Conservation (phyloP, 208 protist species). For the Crithidia brevicula region DNA sequence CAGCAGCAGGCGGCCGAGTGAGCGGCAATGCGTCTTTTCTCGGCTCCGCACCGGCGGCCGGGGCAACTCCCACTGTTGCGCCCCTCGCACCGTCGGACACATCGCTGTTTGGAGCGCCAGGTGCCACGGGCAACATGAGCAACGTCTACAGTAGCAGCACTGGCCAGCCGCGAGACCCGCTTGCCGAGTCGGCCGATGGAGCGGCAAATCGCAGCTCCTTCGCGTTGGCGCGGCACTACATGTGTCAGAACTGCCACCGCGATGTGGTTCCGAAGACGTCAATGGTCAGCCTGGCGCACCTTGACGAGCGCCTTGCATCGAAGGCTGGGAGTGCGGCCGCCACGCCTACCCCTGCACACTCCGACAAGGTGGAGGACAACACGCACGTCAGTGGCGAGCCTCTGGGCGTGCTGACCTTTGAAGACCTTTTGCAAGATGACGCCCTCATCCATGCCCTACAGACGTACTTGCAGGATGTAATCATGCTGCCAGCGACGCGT, state of each 20-base stretch:
- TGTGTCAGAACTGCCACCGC: constrained; percentile 26
- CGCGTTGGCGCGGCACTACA: constrained; percentile 15
- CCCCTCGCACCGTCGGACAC: constrained; percentile 1
- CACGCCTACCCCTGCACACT: not conserved
- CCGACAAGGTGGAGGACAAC: not conserved
- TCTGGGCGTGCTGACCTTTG: constrained; percentile 17
- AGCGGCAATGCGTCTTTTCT: constrained; percentile 16
- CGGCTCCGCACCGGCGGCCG: not conserved
- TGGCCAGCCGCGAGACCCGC: not conserved
- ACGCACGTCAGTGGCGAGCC: not conserved
- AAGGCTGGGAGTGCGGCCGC: constrained; percentile 3
- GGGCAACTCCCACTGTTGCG: constrained; percentile 4
- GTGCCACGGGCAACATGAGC: no score
- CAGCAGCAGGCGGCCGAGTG: not conserved
- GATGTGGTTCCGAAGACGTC: constrained; percentile 25
- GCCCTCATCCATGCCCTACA: constrained; percentile 24
- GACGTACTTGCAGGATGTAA: constrained; percentile 16
- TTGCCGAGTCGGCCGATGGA: constrained; percentile 7
- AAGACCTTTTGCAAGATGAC: constrained; percentile 33
- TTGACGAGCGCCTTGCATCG: constrained; percentile 7
- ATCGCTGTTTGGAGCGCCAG: not conserved
- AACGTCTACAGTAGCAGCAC: not conserved
- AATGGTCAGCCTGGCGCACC: constrained; percentile 14
- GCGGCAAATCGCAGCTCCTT: not conserved
- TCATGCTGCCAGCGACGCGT: constrained; percentile 31